phyloP scores from a whole-genome alignment of 495 filamentous ascomycete species.

The Talaromyces wortmannii region DNA sequence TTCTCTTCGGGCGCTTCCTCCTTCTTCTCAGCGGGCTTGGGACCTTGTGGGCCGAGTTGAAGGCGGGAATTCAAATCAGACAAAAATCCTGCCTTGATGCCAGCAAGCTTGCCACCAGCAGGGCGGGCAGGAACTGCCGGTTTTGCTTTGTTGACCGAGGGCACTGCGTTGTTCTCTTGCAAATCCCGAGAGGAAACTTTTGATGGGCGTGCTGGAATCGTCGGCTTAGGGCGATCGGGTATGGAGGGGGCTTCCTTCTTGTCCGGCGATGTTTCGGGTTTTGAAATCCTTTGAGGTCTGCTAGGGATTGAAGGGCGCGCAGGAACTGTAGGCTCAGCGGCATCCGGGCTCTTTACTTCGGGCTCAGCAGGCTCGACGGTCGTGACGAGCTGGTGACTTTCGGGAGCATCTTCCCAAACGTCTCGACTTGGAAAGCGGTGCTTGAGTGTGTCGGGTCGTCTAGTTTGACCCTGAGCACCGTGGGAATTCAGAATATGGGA shows the following conservation, averaged over 20 bases:
- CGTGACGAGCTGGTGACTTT: constrained; percentile 72
- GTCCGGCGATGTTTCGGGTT: constrained; percentile 9
- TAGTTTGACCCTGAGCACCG: constrained; percentile 35
- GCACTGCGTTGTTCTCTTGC: constrained; percentile 23
- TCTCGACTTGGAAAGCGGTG: constrained; percentile 90
- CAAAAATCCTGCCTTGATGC: constrained; percentile 84
- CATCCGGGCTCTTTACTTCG: constrained; percentile 27
- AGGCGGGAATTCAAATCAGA: constrained; percentile 82
- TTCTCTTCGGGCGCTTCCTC: constrained; percentile 57
- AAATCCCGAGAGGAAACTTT: constrained; percentile 41
- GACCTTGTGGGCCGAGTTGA: constrained; percentile 68
- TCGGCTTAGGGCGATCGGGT: constrained; percentile 73
- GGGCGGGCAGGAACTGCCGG: constrained; percentile 78
- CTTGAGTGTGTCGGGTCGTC: constrained; percentile 43
- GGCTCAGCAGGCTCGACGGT: constrained; percentile 62
- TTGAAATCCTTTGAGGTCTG: constrained; percentile 25
- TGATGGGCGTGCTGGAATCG: constrained; percentile 63
- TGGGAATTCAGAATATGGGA: constrained; percentile 29
- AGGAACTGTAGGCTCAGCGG: constrained; percentile 18
- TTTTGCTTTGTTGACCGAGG: constrained; percentile 52
- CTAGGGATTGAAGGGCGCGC: constrained; percentile 36
- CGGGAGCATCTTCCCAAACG: constrained; percentile 94
- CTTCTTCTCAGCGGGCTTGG: constrained; percentile 59
- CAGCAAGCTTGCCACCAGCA: constrained; percentile 75
- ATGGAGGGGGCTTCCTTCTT: constrained; percentile 29